Percentiles rank a stretch among this genome's conserved stretches.
phyloP scores from a whole-genome alignment of 768 basidiomycete genomes.

The Kwoniella botswanensis region DNA sequence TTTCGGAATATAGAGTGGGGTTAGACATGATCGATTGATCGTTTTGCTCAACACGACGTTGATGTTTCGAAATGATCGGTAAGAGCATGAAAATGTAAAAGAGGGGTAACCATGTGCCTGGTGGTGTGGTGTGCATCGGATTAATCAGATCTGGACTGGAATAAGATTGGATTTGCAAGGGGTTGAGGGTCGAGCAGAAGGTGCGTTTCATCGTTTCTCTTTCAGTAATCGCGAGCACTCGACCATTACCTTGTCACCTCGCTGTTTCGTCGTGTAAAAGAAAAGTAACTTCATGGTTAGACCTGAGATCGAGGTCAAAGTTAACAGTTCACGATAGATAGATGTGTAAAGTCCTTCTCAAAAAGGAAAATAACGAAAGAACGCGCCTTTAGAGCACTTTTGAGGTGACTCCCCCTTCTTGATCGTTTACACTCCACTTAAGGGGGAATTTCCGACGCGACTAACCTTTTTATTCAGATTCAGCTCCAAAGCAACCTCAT shows the following conservation, averaged over 20 bases:
- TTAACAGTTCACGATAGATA: too few relatives aligned
- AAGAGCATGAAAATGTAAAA: not conserved
- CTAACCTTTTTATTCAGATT: not conserved
- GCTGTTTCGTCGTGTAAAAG: not conserved
- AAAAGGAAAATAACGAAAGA: not conserved
- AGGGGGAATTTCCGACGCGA: not conserved
- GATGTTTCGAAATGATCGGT: conserved; percentile 13
- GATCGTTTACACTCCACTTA: not conserved
- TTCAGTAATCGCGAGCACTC: not conserved
- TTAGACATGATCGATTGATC: not conserved
- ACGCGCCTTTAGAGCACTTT: not conserved
- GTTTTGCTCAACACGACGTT: too few relatives aligned
- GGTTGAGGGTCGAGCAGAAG: not conserved
- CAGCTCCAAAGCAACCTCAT: too few relatives aligned
- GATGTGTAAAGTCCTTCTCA: too few relatives aligned
- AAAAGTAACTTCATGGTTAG: too few relatives aligned
- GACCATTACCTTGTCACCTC: not conserved
- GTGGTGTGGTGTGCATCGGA: not conserved
- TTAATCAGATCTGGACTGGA: conserved; percentile 2
- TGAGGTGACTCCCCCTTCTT: not conserved
- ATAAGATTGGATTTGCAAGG: not conserved
- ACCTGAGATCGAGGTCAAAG: too few relatives aligned
- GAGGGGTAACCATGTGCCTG: not conserved
- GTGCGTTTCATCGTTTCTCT: not conserved
- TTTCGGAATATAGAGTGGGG: not conserved